Base-by-base conservation (phyloP, 169 alveolate species). In the Eimeria praecox region DNA sequence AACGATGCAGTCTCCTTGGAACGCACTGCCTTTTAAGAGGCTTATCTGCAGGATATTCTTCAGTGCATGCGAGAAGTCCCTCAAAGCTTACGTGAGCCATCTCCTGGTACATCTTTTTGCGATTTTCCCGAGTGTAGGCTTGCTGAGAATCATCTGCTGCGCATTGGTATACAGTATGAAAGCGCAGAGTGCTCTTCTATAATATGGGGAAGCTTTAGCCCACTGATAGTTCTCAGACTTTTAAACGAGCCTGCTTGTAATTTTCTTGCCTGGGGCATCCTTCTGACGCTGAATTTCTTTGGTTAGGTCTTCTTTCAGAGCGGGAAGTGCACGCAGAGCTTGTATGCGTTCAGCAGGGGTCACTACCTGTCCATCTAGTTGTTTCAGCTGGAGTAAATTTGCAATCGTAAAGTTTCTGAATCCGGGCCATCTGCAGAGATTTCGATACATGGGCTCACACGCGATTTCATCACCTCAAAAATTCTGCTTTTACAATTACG, bases 331-430 rank as follows among this genome's bases (percentile, higher is more conserved):
- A 2, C 95, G 78, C 64, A 66, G 66, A n/a, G 95, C 95, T 69
- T 92, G 92, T 46, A 98, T 97, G 95, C 98, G 97, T 91, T 97
- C 98, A 40, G 97, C 94, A 30, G 97, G 98, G 8, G 98, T 97
- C 77, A 98, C 97, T 40, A 97, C 98, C 85, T 97, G 97, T 27
- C 99, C 98, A 90, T 98, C 99, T 20, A 98, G 96, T 38, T 97
- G 92, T 30, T 97, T 90, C 75, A 98, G 83, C 59, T 97, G 97
- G 8, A 98, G 98, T 38, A 98, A 96, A 35, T 83, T 90, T 0
- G 98, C 98, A 5, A 98, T 96, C 3, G 97, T 96, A 92, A 97
- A 97, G 38, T 96, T 96, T 90, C 97, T 96, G 88, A 44, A 92
- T 14, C 88, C 93, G 8, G 30, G 27, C 96, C 96, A 92, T 49